Base-by-base conservation (phyloP, 306 rosid genomes). In the Betula pendula region DNA sequence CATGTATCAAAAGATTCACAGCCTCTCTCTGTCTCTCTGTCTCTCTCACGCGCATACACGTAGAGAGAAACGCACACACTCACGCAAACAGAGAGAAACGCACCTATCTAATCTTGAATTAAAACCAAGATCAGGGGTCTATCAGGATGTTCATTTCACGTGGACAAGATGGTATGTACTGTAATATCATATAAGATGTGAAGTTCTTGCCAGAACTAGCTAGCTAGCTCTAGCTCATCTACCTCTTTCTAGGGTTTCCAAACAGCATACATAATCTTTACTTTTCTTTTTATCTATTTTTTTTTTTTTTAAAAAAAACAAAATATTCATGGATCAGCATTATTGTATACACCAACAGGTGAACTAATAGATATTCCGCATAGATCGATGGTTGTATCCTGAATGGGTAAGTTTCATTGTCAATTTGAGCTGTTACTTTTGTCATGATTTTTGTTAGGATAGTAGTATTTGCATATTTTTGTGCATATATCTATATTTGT, bases 71-170 rank as follows among this genome's bases (percentile, higher is more conserved):
- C 62, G 10, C 62, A 20, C 62, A 20, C 25, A 55, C 31, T 8
- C 4, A 55, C 25, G 33, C 14, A 8, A 9, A 56, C 65, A 25
- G 16, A 10, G 65, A 58, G 17, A 24, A 58, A 22, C 65, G 6
- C 27, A 55, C 11, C 13, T 25, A 27, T 33, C 69, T 62, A 17
- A 6, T 31, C 69, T 16, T 7, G 0, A 62, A 31, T 29, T 29
- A 31, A 25, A 2, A 59, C 66, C 66, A 38, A 38, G 0, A 38
- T 6, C 33, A n/a, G n/a, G n/a, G n/a, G n/a, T n/a, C n/a, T n/a
- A n/a, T n/a, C n/a, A n/a, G 73, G 79, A 80, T 85, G 75, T 83
- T 83, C 81, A 78, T 84, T 79, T 88, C 86, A 88, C 77, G 77
- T 85, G 86, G 88, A 76, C 73, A 75, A 79, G 81, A 85, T 77